These are phyloP conservation scores for Arthromyces matolae DNA, from an alignment of 768 basidiomycete genomes.

Conservation along the genomic window DNA sequence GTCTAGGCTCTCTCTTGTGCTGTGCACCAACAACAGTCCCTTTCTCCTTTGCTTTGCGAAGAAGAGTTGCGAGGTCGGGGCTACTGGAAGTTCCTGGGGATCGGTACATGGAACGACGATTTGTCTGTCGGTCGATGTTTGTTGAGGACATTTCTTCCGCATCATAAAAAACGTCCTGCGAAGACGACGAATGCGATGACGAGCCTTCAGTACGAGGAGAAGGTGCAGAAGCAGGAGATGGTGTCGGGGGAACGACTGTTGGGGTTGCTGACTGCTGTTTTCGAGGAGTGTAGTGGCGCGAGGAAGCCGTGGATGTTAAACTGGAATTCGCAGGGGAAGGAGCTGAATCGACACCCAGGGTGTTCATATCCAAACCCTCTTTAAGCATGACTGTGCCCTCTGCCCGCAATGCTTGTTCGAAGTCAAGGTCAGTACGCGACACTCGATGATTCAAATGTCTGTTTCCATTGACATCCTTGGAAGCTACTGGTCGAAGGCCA, in stretches of 20 bases:
- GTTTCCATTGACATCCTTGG: conserved; percentile 41
- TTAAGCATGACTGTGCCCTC: conserved; percentile 66
- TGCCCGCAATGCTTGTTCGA: conserved; percentile 68
- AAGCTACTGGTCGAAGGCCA: conserved; percentile 55
- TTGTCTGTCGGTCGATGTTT: conserved; percentile 59
- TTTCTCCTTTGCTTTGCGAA: conserved; percentile 78
- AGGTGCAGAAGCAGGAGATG: conserved; percentile 41
- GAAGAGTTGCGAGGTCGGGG: conserved; percentile 85
- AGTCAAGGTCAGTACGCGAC: conserved; percentile 77
- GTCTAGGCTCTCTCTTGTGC: conserved; percentile 30
- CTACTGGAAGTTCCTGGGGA: conserved; percentile 87
- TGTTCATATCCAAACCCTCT: conserved; percentile 68
- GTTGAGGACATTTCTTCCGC: conserved; percentile 42
- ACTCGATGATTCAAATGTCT: conserved; percentile 45
- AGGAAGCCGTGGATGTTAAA: conserved; percentile 39
- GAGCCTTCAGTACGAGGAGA: conserved; percentile 28
- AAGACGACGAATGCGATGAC: conserved; percentile 49
- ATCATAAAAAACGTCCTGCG: conserved; percentile 60
- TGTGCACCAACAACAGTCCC: conserved; percentile 39
- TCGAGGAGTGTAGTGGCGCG: conserved; percentile 32
- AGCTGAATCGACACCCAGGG: conserved; percentile 53
- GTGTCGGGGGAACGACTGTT: conserved; percentile 64
- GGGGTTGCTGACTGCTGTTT: conserved; percentile 53
- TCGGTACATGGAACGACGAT: conserved; percentile 82
- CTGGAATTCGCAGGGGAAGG: conserved; percentile 37